A percentile compares a stretch with the other conserved stretches of the same genome.
Conservation (phyloP, 1,284 basidiomycete species). For the Boletellus deceptivus region DNA sequence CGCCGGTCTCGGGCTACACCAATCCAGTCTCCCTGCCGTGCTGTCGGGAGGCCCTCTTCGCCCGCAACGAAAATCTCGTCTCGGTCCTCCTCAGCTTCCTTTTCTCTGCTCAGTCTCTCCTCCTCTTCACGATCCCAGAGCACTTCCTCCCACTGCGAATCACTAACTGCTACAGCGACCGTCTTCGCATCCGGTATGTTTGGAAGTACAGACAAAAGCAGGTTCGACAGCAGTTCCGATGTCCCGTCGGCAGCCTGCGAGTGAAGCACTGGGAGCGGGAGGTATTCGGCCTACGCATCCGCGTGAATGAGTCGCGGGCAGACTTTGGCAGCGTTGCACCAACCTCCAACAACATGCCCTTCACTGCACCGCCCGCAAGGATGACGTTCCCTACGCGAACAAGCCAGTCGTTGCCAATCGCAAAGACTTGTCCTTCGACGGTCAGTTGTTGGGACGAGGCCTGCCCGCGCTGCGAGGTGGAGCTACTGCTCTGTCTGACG, state of each 20-base stretch:
- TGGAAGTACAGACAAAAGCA: slow-evolving; percentile 69
- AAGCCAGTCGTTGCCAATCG: slow-evolving; percentile 76
- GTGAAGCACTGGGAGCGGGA: slow-evolving; percentile 64
- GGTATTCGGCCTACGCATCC: slow-evolving; percentile 63
- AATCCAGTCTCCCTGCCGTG: slow-evolving; percentile 62
- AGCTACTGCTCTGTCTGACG: slow-evolving; percentile 53
- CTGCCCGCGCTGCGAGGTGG: slow-evolving; percentile 45
- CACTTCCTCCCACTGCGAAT: slow-evolving; percentile 74
- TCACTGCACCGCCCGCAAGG: slow-evolving; percentile 66
- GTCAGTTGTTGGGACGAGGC: slow-evolving; percentile 57
- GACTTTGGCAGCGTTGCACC: slow-evolving; percentile 9
- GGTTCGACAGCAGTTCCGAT: slow-evolving; percentile 67
- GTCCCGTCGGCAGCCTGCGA: slow-evolving; percentile 60
- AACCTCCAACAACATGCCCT: slow-evolving; percentile 79
- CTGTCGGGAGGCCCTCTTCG: slow-evolving; percentile 48
- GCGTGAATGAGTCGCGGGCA: slow-evolving; percentile 2
- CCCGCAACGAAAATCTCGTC: slow-evolving; percentile 56
- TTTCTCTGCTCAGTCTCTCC: slow-evolving; percentile 35
- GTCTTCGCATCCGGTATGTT: slow-evolving; percentile 66
- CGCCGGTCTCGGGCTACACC: slow-evolving; percentile 73
- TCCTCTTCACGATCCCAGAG: slow-evolving; percentile 71
- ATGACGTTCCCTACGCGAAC: slow-evolving; percentile 77
- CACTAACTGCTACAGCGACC: slow-evolving; percentile 70
- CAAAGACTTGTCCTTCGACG: slow-evolving; percentile 66
- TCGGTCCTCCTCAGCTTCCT: slow-evolving; percentile 18